Conservation (phyloP, 108 stramenopile species). For the Conticribra weissflogii region DNA sequence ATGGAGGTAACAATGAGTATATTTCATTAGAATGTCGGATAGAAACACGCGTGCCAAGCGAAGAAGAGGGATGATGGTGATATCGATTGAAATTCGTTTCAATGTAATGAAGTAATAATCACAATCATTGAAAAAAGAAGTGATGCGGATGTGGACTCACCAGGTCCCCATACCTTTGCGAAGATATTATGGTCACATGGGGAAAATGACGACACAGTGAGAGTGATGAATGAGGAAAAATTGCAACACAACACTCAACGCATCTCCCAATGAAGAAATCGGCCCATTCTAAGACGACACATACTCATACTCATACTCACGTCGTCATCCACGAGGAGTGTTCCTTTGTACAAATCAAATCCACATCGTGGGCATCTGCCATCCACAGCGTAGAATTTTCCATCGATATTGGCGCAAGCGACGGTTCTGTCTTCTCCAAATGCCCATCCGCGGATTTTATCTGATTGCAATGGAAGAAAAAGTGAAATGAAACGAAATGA, state of each 20-base stretch:
- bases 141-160: background rate
- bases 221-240: background rate
- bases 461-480: background rate
- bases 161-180: constrained; percentile 28
- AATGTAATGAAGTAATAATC: background rate
- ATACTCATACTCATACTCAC: constrained; percentile 1
- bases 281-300: background rate
- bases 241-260: background rate
- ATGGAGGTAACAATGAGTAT: too few relatives aligned
- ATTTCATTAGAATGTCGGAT: too few relatives aligned
- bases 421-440: constrained; percentile 74
- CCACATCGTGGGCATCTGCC: constrained; percentile 79
- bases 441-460: constrained; percentile 79
- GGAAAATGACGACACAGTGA: too few relatives aligned
- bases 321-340: constrained; percentile 63
- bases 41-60: too few relatives aligned
- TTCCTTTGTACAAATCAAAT: constrained; percentile 82
- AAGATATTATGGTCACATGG: background rate
- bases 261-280: background rate
- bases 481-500: constrained; percentile 4
- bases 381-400: constrained; percentile 65
- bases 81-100: background rate
- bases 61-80: background rate
- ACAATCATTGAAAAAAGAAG: background rate
- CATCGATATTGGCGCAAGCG: constrained; percentile 76